phyloP scores from a whole-genome alignment of 352 stramenopile species.

The Sclerospora graminicola region DNA sequence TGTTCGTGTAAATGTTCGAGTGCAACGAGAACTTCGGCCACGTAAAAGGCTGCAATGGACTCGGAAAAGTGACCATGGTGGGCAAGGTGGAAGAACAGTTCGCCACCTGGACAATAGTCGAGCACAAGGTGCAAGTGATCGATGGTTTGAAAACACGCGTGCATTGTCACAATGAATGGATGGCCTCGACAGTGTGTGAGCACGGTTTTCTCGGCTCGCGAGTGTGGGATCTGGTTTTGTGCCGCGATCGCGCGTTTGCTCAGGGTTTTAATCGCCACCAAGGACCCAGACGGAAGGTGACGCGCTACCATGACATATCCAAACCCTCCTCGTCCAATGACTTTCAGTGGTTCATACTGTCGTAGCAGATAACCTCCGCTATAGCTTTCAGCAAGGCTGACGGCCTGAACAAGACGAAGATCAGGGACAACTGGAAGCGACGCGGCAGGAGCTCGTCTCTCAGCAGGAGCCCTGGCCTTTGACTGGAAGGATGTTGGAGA shows the following conservation, averaged over 20 bases:
- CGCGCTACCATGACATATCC: conserved; percentile 77
- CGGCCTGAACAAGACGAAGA: conserved; percentile 50
- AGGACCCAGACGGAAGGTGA: conserved; percentile 40
- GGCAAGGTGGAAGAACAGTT: conserved; percentile 85
- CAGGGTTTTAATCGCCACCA: conserved; percentile 76
- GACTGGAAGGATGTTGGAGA: too few relatives aligned
- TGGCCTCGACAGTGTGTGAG: conserved; percentile 84
- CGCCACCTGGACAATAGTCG: conserved; percentile 67
- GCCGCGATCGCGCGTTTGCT: conserved; percentile 69
- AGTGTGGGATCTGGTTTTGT: conserved; percentile 83
- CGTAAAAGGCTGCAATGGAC: conserved; percentile 76
- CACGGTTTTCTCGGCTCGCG: conserved; percentile 75
- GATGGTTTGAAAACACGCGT: conserved; percentile 83
- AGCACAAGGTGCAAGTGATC: conserved; percentile 61
- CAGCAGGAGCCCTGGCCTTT: too few relatives aligned
- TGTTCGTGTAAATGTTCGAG: conserved; percentile 64
- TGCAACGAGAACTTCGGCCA: conserved; percentile 79
- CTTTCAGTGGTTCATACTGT: conserved; percentile 70
- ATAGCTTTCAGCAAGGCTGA: conserved; percentile 75
- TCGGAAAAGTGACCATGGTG: conserved; percentile 62
- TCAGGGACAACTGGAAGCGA: conserved; percentile 23
- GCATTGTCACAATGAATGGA: conserved; percentile 87
- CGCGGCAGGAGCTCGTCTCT: conserved; percentile 6
- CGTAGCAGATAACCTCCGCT: conserved; percentile 62
- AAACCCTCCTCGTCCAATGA: conserved; percentile 78